Conservation (phyloP, 2,329 filamentous ascomycete genomes). For the Xylariales sp. region DNA sequence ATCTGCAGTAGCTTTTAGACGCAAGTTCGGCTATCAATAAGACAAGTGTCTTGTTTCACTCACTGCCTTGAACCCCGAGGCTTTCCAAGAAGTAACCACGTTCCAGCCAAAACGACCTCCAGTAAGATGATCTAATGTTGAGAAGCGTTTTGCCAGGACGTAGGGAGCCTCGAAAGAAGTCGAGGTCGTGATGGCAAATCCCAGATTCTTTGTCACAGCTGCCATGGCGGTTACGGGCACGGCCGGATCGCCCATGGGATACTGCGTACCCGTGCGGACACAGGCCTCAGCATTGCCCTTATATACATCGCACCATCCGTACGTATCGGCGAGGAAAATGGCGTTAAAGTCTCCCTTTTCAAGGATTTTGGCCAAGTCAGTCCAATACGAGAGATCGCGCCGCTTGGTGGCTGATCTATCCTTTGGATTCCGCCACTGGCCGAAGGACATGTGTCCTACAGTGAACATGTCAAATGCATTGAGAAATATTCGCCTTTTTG, state of each 20-base stretch:
- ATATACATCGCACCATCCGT: not conserved
- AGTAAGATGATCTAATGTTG: not conserved
- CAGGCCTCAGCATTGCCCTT: not conserved
- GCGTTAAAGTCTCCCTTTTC: conserved; percentile 7
- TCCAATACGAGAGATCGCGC: conserved; percentile 10
- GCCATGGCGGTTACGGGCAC: not conserved
- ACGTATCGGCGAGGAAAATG: conserved; percentile 9
- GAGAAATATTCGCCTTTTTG: conserved; percentile 7
- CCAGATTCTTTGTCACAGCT: not conserved
- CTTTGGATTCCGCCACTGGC: conserved; percentile 8
- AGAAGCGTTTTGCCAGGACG: not conserved
- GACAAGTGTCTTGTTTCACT: too few relatives aligned
- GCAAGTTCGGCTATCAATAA: too few relatives aligned
- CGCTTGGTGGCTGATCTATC: conserved; percentile 7
- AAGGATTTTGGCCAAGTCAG: conserved; percentile 8
- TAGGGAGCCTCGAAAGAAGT: not conserved
- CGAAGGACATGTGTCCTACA: conserved; percentile 8
- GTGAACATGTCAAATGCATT: conserved; percentile 11
- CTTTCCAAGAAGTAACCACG: not conserved
- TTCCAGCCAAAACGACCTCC: not conserved
- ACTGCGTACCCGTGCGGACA: not conserved
- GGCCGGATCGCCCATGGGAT: not conserved
- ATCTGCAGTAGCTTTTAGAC: too few relatives aligned
- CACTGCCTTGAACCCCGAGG: not conserved
- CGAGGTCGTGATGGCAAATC: not conserved